Evolutionary conservation across 371 early-diverging fungal species (phyloP).

Genomic region (Lichtheimia corymbifera): DNA sequence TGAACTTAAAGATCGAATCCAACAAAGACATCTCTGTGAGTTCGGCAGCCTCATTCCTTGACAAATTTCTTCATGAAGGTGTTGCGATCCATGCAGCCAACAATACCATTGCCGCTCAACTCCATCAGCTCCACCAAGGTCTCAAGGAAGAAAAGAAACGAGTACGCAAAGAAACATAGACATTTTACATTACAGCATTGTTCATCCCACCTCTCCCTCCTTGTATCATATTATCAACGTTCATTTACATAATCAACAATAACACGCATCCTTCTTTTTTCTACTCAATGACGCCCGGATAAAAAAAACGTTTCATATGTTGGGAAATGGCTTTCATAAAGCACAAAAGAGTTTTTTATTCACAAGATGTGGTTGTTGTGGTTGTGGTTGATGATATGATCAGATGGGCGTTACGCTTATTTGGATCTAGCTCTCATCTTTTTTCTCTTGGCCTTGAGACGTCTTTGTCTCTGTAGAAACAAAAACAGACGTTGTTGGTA

Average conservation of each 20-base stretch:
- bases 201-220: background rate
- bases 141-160: constrained; percentile 50
- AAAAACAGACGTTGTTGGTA: background rate
- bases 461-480: constrained; percentile 32
- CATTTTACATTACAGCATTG: background rate
- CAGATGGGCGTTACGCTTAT: constrained; percentile 12
- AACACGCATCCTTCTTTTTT: constrained; percentile 1
- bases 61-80: constrained; percentile 50
- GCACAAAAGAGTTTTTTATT: background rate
- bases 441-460: constrained; percentile 37
- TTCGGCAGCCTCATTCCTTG: constrained; percentile 35
- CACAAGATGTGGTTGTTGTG: background rate
- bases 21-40: constrained; percentile 28
- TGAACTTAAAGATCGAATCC: constrained; percentile 40
- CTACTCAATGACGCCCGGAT: no score
- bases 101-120: constrained; percentile 51
- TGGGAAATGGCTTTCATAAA: background rate
- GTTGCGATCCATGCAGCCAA: constrained; percentile 54
- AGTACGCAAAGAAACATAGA: constrained; percentile 4
- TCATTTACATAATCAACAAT: constrained; percentile 1
- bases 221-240: background rate
- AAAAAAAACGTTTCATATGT: no score
- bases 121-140: constrained; percentile 48
- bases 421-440: constrained; percentile 31
- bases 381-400: background rate